Evolutionary conservation across 2,329 filamentous ascomycete genomes (phyloP).

Genomic region (Diaporthe ampelina): DNA sequence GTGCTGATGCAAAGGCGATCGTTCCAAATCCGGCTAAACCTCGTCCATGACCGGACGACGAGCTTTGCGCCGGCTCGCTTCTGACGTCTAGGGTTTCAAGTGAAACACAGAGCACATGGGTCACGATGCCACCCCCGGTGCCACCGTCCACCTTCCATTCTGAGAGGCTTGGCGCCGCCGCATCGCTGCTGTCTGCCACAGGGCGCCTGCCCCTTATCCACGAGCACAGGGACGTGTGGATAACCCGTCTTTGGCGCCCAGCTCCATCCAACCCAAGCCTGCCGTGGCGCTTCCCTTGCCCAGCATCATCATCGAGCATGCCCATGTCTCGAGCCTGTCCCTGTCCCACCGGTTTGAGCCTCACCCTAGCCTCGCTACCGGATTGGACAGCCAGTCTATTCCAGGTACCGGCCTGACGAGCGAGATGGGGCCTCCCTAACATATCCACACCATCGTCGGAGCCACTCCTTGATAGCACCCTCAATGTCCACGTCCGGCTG

Average conservation of each 20-base stretch:
- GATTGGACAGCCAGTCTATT: constrained; percentile 16
- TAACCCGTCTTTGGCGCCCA: constrained; percentile 7
- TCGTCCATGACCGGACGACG: constrained; percentile 26
- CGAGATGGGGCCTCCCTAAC: constrained; percentile 21
- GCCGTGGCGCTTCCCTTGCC: constrained; percentile 21
- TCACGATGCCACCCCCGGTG: constrained; percentile 46
- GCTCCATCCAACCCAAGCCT: constrained; percentile 16
- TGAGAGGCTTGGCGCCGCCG: constrained; percentile 29
- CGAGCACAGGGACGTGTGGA: not conserved
- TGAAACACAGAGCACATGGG: constrained; percentile 55
- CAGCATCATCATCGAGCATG: too few relatives aligned
- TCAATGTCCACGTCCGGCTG: constrained; percentile 5
- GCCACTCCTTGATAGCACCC: constrained; percentile 19
- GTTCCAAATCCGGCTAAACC: constrained; percentile 17
- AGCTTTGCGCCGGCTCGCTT: constrained; percentile 45
- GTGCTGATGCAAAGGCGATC: constrained; percentile 24
- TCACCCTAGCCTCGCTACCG: constrained; percentile 29
- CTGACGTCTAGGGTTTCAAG: constrained; percentile 63
- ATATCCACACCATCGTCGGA: constrained; percentile 17
- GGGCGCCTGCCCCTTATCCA: constrained; percentile 11
- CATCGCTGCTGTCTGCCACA: constrained; percentile 31
- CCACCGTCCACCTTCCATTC: constrained; percentile 30
- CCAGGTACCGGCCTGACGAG: constrained; percentile 11
- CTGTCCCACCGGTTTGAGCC: constrained; percentile 30
- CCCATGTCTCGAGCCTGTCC: constrained; percentile 16